Base-by-base conservation (phyloP, 1,284 basidiomycete genomes). In the Tilletiopsis washingtonensis region DNA sequence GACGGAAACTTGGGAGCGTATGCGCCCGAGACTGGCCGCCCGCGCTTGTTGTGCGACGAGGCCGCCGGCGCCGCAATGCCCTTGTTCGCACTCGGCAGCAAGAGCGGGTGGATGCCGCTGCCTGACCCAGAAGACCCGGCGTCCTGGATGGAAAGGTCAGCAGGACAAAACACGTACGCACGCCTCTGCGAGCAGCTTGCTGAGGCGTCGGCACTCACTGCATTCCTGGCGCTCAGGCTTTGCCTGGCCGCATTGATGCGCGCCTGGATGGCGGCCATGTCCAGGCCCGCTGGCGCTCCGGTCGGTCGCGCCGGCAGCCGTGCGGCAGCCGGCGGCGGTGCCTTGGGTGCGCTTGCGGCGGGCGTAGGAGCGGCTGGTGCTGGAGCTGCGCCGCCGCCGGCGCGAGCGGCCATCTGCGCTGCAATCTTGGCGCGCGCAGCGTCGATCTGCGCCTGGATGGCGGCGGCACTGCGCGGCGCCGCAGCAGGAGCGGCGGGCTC, bases 51-150 rank as follows among this genome's bases (percentile, higher is more conserved):
- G 52, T 40, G 49, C 54, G 37, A 50, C 50, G 44, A 37, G 17
- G 12, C 3, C 27, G 26, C 52, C 7, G 45, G 27, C 2, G 56
- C 40, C 0, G 49, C 39, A 34, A 39, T 47, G 34, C 57, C 57
- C 14, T 14, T 29, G 5, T 17, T 12, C 40, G 40, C 21, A 12
- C 20, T n/a, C 7, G 19, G 5, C 2, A 66, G 45, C 3, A 69
- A 52, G 0, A 68, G 54, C 1, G 67, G 67, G 45, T 69, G 67
- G 27, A 69, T 66, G 6, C 57, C 65, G 5, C 56, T 61, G 2
- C 21, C 19, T 44, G 44, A 4, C 40, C 17, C 4, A 45, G 29
- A 15, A 34, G 27, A 20, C 43, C 17, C 6, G 11, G 19, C 32
- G 21, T 48, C 37, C 17, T n/a, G n/a, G n/a, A n/a, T n/a, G n/a